Evolutionary conservation across 179 eudicot genomes (phyloP).

Genomic region (Silene noctiflora): DNA sequence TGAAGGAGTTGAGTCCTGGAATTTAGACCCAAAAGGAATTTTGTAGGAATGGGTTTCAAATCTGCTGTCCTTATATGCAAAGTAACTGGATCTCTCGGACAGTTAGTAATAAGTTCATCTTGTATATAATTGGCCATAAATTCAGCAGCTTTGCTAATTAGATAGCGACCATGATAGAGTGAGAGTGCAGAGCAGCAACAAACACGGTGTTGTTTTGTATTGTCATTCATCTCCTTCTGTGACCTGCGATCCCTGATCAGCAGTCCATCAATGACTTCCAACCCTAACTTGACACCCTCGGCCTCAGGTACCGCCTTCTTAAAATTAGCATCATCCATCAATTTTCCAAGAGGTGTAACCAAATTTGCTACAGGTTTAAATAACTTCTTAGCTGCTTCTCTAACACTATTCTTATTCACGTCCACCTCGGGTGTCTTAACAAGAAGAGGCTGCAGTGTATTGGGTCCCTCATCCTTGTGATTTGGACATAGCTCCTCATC

Average conservation of each 20-base stretch:
- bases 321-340: slow-evolving; percentile 7
- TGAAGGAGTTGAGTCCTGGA: slow-evolving; percentile 1
- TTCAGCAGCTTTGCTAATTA: not conserved
- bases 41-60: not conserved
- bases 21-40: not conserved
- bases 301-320: not conserved
- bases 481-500: not conserved
- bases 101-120: not conserved
- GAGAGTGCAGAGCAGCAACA: not conserved
- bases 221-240: not conserved
- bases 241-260: not conserved
- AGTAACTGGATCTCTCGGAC: not conserved
- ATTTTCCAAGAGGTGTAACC: slow-evolving; percentile 3
- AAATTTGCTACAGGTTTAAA: not conserved
- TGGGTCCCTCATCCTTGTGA: not conserved
- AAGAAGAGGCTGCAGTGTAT: not conserved
- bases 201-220: not conserved
- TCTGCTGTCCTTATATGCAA: not conserved
- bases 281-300: slow-evolving; percentile 2
- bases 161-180: not conserved
- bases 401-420: not conserved
- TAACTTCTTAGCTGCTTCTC: not conserved
- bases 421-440: not conserved
- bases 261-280: not conserved
- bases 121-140: not conserved